Evolutionary conservation across 1,284 basidiomycete species (phyloP).

Genomic region (Ceratobasidium sp.): DNA sequence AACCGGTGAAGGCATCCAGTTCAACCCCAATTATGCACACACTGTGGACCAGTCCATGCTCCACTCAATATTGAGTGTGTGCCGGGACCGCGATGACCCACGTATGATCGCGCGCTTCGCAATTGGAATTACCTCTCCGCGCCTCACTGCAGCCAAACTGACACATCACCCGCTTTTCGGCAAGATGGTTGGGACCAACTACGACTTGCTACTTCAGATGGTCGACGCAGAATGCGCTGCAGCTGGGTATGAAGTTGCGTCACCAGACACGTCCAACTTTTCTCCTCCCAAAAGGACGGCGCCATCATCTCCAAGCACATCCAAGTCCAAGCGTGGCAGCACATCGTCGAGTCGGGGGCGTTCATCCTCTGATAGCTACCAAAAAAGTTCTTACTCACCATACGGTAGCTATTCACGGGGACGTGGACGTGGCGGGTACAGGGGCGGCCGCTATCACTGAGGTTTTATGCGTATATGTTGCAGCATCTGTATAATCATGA

Average conservation of each 20-base stretch:
- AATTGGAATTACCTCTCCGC: slow-evolving; percentile 62
- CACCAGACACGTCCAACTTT: slow-evolving; percentile 5
- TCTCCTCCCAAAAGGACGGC: neutral
- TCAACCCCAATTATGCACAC: slow-evolving; percentile 53
- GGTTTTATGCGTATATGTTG: slow-evolving; percentile 11
- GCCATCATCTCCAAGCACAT: neutral
- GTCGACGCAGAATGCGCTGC: slow-evolving; percentile 27
- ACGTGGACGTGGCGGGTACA: slow-evolving; percentile 37
- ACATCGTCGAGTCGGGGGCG: slow-evolving; percentile 10
- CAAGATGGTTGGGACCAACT: slow-evolving; percentile 55
- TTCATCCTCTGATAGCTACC: slow-evolving; percentile 27
- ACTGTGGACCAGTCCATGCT: slow-evolving; percentile 55
- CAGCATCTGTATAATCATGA: neutral
- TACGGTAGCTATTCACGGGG: slow-evolving; percentile 16
- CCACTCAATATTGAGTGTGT: slow-evolving; percentile 58
- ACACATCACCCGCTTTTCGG: slow-evolving; percentile 60
- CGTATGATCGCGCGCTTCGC: slow-evolving; percentile 63
- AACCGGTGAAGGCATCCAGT: slow-evolving; percentile 57
- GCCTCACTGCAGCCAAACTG: slow-evolving; percentile 59
- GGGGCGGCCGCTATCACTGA: slow-evolving; percentile 18
- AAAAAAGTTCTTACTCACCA: slow-evolving; percentile 20
- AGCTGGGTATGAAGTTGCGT: slow-evolving; percentile 19
- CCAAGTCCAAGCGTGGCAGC: slow-evolving; percentile 22
- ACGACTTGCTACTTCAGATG: neutral
- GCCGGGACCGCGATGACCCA: slow-evolving; percentile 63